Evolutionary conservation across 176 grass and related monocot species (phyloP).

Genomic region (Chrysopogon serrulatus): DNA sequence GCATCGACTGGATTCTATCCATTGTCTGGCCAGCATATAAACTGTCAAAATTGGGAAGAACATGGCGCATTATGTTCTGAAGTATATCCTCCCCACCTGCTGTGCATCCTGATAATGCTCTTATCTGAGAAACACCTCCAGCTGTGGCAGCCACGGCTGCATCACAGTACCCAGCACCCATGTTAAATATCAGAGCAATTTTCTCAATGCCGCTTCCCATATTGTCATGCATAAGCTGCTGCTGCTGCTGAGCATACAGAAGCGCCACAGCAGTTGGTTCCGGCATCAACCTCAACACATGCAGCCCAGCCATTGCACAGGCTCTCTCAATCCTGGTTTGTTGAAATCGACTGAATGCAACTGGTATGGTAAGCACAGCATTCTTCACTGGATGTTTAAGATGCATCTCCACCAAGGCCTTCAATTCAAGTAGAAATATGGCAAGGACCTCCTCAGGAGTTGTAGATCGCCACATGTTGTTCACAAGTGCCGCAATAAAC

Average conservation of each 20-base stretch:
- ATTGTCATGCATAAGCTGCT: conserved; percentile 45
- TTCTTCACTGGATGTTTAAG: conserved; percentile 52
- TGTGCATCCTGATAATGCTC: conserved; percentile 35
- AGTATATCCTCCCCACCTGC: conserved; percentile 73
- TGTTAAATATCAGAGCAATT: conserved; percentile 72
- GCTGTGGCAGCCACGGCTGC: conserved; percentile 54
- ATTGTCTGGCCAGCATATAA: conserved; percentile 41
- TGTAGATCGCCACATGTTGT: conserved; percentile 69
- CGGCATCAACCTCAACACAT: conserved; percentile 63
- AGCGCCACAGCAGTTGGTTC: conserved; percentile 61
- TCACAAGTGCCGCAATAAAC: conserved; percentile 68
- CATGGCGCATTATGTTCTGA: conserved; percentile 53
- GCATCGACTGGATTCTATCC: conserved; percentile 50
- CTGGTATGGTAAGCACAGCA: conserved; percentile 68
- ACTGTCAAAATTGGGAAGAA: conserved; percentile 50
- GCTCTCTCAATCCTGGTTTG: conserved; percentile 69
- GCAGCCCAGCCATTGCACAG: conserved; percentile 64
- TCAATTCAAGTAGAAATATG: conserved; percentile 60
- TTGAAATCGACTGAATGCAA: conserved; percentile 64
- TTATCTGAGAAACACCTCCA: conserved; percentile 79
- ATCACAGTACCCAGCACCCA: conserved; percentile 73
- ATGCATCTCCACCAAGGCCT: conserved; percentile 62
- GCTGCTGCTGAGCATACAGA: conserved; percentile 66
- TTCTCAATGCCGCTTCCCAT: conserved; percentile 71
- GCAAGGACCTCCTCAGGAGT: conserved; percentile 75